These are phyloP conservation scores for Wickerhamiella bombiphila DNA, from an alignment of 805 yeast genomes.

Conservation along the genomic window DNA sequence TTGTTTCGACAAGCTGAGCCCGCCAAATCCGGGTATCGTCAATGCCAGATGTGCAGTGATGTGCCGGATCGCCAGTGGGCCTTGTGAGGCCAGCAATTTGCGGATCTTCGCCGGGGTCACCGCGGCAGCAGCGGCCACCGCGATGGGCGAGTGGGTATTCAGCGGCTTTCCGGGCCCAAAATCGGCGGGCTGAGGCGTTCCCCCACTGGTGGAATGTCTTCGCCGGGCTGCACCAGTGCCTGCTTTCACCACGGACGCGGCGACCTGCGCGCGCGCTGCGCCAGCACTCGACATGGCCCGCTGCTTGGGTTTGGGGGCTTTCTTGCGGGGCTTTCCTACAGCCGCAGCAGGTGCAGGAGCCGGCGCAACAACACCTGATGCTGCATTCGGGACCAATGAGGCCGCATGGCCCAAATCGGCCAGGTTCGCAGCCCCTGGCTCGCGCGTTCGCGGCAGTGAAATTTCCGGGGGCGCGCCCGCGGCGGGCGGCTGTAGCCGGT, in stretches of 20 bases:
- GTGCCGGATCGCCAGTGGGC: conserved; percentile 83
- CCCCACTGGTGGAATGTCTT: not conserved
- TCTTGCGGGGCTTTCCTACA: too few relatives aligned
- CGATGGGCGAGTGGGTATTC: conserved; percentile 69
- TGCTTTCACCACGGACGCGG: not conserved
- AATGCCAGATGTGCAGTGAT: conserved; percentile 63
- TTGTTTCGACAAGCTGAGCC: conserved; percentile 72
- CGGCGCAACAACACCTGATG: too few relatives aligned
- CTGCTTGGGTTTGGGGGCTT: conserved; percentile 1
- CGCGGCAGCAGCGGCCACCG: conserved; percentile 71
- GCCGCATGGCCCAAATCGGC: too few relatives aligned
- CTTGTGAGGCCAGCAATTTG: conserved; percentile 49
- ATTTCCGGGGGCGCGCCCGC: too few relatives aligned
- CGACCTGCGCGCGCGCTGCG: not conserved
- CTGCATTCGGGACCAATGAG: too few relatives aligned
- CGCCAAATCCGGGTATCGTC: conserved; percentile 68
- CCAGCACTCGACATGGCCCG: not conserved
- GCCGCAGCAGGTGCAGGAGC: too few relatives aligned
- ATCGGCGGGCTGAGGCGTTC: not conserved
- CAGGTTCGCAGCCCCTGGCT: too few relatives aligned
- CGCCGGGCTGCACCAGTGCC: not conserved
- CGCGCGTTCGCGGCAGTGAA: too few relatives aligned
- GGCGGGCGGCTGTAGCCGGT: too few relatives aligned
- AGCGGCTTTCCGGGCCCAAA: conserved; percentile 17
- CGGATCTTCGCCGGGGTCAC: conserved; percentile 73